Base-by-base conservation (phyloP, 1,284 basidiomycete species). In the Golubevia pallescens region DNA sequence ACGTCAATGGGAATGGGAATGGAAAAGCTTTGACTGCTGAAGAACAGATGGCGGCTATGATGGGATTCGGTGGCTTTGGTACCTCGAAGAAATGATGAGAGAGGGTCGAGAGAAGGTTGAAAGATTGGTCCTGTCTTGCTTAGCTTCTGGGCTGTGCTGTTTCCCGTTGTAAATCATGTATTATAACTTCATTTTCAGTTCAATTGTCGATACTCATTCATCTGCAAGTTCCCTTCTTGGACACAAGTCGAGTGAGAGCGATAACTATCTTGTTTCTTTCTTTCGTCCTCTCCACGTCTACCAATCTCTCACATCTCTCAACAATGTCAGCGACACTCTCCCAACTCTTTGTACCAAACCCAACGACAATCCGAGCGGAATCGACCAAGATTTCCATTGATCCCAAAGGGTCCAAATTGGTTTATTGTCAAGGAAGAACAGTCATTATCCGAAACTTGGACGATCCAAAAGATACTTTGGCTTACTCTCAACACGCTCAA, bases 381-480 rank as follows among this genome's bases (percentile, higher is more conserved):
- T 89, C 92, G 2, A 95, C 93, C 23, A 96, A 94, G 87, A 90
- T 97, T 62, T 90, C 90, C 21, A 84, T 84, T 19, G 87, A 88
- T 80, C 90, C 92, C 20, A 90, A 89, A 78, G 93, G 93, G 75
- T 92, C 93, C 72, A 94, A 92, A 87, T 87, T 97, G 66, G 89
- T 93, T 42, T 97, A 97, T 81, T 89, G 92, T 1, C 94, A 93
- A 81, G 94, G 93, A 54, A 90, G 92, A 84, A 90, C 90, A 23
- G 91, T 97, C 59, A 91, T 75, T 57, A 54, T 76, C 54, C 72
- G 69, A 10, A 70, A 68, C 88, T 16, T 86, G 88, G 24, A 89
- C 90, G 24, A 88, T 87, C 24, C 70, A 13, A 64, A 64, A 4
- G 42, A 72, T 4, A 77, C 81, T 1, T 48, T 77, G 10, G 88